phyloP scores from a whole-genome alignment of 2,329 filamentous ascomycete genomes.

The Stachybotrys echinatus region DNA sequence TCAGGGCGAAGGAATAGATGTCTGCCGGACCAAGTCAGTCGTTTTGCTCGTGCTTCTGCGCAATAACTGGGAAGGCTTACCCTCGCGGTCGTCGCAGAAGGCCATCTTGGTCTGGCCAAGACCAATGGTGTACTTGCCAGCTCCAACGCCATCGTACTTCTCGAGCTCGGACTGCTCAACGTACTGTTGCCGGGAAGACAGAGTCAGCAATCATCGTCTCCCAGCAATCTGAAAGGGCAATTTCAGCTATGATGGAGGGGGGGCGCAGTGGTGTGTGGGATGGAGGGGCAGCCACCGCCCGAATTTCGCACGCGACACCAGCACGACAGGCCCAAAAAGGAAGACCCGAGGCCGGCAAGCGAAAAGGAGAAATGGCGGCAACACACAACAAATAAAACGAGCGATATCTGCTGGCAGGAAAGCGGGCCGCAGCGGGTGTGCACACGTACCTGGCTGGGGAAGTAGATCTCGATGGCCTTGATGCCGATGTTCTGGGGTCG shows the following conservation, averaged over 20 bases:
- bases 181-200: slow-evolving; percentile 49
- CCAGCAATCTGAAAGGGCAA: not conserved
- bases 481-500: slow-evolving; percentile 86
- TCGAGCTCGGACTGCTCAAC: slow-evolving; percentile 79
- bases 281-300: slow-evolving; percentile 13
- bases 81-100: slow-evolving; percentile 87
- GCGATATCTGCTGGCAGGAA: not conserved
- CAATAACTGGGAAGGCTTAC: slow-evolving; percentile 38
- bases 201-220: not conserved
- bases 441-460: slow-evolving; percentile 70
- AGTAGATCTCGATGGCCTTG: slow-evolving; percentile 89
- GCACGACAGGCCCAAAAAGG: slow-evolving; percentile 11
- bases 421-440: not conserved
- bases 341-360: slow-evolving; percentile 4
- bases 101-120: slow-evolving; percentile 89
- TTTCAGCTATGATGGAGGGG: slow-evolving; percentile 11
- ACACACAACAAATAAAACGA: not conserved
- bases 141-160: slow-evolving; percentile 77
- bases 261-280: slow-evolving; percentile 15
- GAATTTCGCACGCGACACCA: slow-evolving; percentile 8
- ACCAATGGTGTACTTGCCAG: slow-evolving; percentile 87
- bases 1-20: slow-evolving; percentile 82
- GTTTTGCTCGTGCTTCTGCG: slow-evolving; percentile 8
- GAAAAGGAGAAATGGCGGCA: not conserved
- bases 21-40: slow-evolving; percentile 46